Conservation (phyloP, 768 basidiomycete genomes). For the Lenzites betulinus region DNA sequence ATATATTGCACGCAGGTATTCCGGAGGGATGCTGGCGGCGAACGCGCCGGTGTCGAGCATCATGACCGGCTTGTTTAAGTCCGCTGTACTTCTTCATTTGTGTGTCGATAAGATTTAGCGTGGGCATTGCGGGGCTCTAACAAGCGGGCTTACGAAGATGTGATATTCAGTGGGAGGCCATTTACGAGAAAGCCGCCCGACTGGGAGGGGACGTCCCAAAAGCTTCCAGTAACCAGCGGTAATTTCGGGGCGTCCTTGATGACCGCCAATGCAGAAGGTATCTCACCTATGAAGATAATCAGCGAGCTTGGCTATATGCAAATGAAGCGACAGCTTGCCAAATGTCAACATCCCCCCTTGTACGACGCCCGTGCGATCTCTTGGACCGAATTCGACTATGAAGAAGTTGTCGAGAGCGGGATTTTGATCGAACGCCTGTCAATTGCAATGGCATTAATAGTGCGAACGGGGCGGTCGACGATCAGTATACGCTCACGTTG, state of each 20-base stretch:
- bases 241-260: not conserved
- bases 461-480: too few relatives aligned
- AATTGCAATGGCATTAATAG: too few relatives aligned
- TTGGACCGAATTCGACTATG: not conserved
- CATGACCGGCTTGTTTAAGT: not conserved
- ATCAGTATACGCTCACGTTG: not conserved
- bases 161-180: not conserved
- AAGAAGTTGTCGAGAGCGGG: not conserved
- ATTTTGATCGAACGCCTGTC: not conserved
- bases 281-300: not conserved
- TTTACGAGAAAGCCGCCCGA: not conserved
- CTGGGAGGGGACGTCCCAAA: constrained; percentile 4
- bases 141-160: not conserved
- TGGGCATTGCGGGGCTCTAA: not conserved
- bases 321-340: not conserved
- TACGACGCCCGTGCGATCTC: not conserved
- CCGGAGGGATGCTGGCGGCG: not conserved
- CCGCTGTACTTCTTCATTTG: too few relatives aligned
- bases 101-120: too few relatives aligned
- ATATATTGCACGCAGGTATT: constrained; percentile 15
- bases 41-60: constrained; percentile 3
- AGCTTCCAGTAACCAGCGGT: not conserved
- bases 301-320: too few relatives aligned
- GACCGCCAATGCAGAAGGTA: not conserved
- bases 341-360: not conserved